phyloP scores from a whole-genome alignment of 2,329 filamentous ascomycete genomes.

The Ceratocystiopsis sp. region DNA sequence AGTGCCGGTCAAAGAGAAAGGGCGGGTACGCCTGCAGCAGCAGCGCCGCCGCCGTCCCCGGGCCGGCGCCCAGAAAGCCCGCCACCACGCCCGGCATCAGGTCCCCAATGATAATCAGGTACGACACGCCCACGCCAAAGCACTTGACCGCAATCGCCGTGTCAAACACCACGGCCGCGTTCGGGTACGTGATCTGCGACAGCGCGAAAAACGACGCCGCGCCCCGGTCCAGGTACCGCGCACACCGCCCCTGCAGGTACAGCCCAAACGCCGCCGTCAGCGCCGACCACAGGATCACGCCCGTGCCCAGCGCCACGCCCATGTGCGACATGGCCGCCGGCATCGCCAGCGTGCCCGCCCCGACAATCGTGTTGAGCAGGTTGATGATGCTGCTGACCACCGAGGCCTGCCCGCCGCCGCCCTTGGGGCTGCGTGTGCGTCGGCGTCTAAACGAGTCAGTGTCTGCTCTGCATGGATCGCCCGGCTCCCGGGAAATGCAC shows the following conservation, averaged over 20 bases:
- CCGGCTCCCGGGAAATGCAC: background rate
- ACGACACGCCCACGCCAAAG: slow-evolving; percentile 92
- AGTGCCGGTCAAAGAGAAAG: slow-evolving; percentile 77
- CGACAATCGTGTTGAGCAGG: slow-evolving; percentile 90
- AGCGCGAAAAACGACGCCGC: slow-evolving; percentile 89
- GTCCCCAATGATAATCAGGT: slow-evolving; percentile 96
- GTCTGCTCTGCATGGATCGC: no score
- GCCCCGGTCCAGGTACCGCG: slow-evolving; percentile 80
- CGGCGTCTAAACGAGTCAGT: slow-evolving; percentile 26
- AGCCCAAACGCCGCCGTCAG: slow-evolving; percentile 79
- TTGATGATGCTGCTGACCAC: slow-evolving; percentile 90
- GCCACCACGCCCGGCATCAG: slow-evolving; percentile 88
- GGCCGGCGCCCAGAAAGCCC: slow-evolving; percentile 47
- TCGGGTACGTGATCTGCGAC: slow-evolving; percentile 91
- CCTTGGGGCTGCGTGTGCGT: slow-evolving; percentile 47
- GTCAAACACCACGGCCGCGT: slow-evolving; percentile 89
- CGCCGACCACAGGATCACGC: slow-evolving; percentile 84
- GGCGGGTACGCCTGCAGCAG: slow-evolving; percentile 45
- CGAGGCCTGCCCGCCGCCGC: slow-evolving; percentile 57
- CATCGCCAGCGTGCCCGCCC: slow-evolving; percentile 86
- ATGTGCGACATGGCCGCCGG: slow-evolving; percentile 92
- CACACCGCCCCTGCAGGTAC: slow-evolving; percentile 86
- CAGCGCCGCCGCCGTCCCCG: no score
- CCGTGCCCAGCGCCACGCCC: slow-evolving; percentile 69
- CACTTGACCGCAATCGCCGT: slow-evolving; percentile 93